Evolutionary conservation across 768 basidiomycete species (phyloP).

Genomic region (Nevesoporus exiguus): DNA sequence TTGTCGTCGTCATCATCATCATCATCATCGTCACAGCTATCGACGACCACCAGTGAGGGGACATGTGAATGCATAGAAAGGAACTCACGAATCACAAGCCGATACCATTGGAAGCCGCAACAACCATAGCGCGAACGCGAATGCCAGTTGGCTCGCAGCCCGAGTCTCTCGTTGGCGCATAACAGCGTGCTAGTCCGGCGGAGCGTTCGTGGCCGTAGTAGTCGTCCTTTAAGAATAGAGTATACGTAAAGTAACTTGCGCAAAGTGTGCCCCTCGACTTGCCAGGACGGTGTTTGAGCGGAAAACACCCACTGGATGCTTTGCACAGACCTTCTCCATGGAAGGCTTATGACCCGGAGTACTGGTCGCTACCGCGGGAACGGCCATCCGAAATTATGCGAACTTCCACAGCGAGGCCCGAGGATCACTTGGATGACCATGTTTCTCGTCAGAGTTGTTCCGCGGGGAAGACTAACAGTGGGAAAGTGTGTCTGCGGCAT

Average conservation of each 20-base stretch:
- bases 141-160: background rate
- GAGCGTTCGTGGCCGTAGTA: background rate
- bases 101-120: conserved; percentile 6
- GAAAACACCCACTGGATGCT: background rate
- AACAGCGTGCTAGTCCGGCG: too few relatives aligned
- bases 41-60: background rate
- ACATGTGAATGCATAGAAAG: background rate
- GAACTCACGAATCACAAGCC: conserved; percentile 15
- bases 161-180: conserved; percentile 7
- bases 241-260: background rate
- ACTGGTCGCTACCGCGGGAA: background rate
- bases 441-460: too few relatives aligned
- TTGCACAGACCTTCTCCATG: background rate
- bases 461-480: too few relatives aligned
- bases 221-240: background rate
- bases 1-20: background rate
- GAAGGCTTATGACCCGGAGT: background rate
- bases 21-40: background rate
- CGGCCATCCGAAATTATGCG: background rate
- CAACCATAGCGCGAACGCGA: background rate
- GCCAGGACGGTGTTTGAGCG: background rate
- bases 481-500: too few relatives aligned
- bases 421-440: background rate
- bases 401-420: background rate
- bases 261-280: background rate